Conservation (phyloP, 2,329 filamentous ascomycete genomes). For the Phoma sp. region DNA sequence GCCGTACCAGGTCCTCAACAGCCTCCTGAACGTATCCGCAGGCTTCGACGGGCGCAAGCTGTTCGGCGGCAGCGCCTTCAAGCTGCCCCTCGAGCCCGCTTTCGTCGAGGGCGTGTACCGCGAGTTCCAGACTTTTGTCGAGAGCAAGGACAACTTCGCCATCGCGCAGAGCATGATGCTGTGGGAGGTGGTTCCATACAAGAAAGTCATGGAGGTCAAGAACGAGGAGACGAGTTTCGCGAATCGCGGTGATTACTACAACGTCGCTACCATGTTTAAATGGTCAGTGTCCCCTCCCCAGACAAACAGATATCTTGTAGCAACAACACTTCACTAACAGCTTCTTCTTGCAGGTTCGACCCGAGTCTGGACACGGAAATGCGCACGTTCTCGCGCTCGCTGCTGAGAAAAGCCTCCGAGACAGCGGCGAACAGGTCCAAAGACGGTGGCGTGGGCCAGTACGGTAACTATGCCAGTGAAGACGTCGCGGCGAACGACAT, state of each 20-base stretch:
- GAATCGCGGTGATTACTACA: conserved; percentile 44
- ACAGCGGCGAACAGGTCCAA: conserved; percentile 25
- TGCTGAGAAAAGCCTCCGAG: conserved; percentile 36
- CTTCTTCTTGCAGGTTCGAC: conserved; percentile 26
- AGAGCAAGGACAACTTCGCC: conserved; percentile 7
- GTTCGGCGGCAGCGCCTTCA: conserved; percentile 47
- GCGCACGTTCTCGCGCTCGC: conserved; percentile 30
- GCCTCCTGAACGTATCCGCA: conserved; percentile 34
- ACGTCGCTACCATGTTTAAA: conserved; percentile 40
- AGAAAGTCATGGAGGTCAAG: conserved; percentile 29
- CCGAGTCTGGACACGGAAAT: conserved; percentile 33
- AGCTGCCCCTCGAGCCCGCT: conserved; percentile 34
- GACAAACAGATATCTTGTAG: neutral
- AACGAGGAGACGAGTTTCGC: conserved; percentile 36
- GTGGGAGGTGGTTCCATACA: conserved; percentile 39
- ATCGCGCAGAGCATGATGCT: conserved; percentile 32
- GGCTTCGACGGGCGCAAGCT: conserved; percentile 47
- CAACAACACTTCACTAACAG: neutral
- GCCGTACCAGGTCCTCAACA: conserved; percentile 45
- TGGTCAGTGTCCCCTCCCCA: conserved; percentile 27
- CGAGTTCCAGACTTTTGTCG: conserved; percentile 11
- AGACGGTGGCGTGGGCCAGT: conserved; percentile 37
- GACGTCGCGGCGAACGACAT: conserved; percentile 38
- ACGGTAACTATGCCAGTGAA: conserved; percentile 43
- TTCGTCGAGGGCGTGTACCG: conserved; percentile 27